Evolutionary conservation across 371 early-diverging fungal genomes (phyloP), one percentile per base, ranked within the genome.

Genomic region (Phascolomyces articulosus): DNA sequence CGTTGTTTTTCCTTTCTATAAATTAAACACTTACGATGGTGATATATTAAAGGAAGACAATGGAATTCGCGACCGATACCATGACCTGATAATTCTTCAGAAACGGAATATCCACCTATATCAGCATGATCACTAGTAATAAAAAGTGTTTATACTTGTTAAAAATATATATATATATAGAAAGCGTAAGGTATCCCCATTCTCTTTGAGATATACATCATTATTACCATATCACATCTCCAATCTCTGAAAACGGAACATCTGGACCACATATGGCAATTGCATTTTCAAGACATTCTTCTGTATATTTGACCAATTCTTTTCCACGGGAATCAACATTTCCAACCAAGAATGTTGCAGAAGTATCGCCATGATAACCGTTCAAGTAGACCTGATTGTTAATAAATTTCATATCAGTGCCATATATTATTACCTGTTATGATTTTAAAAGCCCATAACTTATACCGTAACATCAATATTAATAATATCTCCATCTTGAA

Each of bases 281-380:
- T 0, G 94, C 95, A 28, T 74, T 77, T 13, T 92, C 86, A 64
- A 95, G 67, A n/a, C 88, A 79, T 40, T 92, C 90, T 41, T 78
- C 81, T 23, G 96, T 91, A 24, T 84, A 80, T 57, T 82, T 83
- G 0, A 93, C 89, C 18, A 96, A 74, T 23, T 78, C 82, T 47
- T 60, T 71, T 0, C 92, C 91, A 28, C 73, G 61, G 23, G 84
- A 75, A 69, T 95, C 95, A 0, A 94, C 94, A 20, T 90, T 68
- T 4, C 95, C 96, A 0, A 96, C 92, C 13, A 90, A 69, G 68
- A 92, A 90, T 0, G 95, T 96, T 28, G 90, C 90, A 38, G 93
- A 91, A 7, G 92, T 89, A 67, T 96, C 96, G 6, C 93, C 93
- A 65, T 95, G 95, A 65, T 85, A 92, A 0, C 94, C 91, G 68